phyloP scores from a whole-genome alignment of 2,329 filamentous ascomycete genomes.

The Blastomyces emzantsi region DNA sequence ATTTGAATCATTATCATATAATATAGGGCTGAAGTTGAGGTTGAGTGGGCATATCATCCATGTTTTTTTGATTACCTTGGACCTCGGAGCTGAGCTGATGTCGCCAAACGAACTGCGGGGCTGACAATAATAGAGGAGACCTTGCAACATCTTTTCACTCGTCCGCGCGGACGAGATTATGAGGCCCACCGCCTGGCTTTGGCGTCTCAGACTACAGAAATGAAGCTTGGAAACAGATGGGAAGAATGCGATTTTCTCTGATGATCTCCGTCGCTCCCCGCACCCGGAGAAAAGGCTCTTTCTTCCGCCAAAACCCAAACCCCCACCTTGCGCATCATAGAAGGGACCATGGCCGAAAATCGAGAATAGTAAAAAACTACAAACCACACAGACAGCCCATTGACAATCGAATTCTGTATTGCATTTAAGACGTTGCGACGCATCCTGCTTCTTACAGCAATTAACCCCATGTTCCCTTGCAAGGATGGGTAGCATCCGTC shows the following conservation, averaged over 20 bases:
- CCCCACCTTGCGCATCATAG: background rate
- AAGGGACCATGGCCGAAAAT: background rate
- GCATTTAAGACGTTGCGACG: background rate
- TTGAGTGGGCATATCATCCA: background rate
- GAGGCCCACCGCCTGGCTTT: background rate
- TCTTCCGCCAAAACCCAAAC: background rate
- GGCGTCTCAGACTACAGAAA: background rate
- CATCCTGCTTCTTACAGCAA: background rate
- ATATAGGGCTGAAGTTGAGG: background rate
- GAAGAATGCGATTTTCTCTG: background rate
- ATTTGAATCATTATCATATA: background rate
- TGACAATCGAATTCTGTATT: background rate
- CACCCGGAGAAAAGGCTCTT: background rate
- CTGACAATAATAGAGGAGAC: background rate
- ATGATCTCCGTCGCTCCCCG: background rate
- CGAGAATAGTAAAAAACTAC: background rate
- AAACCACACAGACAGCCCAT: background rate
- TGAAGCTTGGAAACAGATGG: background rate
- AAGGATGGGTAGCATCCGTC: slow-evolving; percentile 1
- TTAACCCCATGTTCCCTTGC: background rate
- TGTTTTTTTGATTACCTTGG: too few species aligned
- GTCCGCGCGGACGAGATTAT: background rate
- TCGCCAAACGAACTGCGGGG: background rate
- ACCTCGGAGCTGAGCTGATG: background rate
- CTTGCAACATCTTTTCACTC: background rate